Conservation (phyloP, 345 rosid genomes). For the Boechera retrofracta region DNA sequence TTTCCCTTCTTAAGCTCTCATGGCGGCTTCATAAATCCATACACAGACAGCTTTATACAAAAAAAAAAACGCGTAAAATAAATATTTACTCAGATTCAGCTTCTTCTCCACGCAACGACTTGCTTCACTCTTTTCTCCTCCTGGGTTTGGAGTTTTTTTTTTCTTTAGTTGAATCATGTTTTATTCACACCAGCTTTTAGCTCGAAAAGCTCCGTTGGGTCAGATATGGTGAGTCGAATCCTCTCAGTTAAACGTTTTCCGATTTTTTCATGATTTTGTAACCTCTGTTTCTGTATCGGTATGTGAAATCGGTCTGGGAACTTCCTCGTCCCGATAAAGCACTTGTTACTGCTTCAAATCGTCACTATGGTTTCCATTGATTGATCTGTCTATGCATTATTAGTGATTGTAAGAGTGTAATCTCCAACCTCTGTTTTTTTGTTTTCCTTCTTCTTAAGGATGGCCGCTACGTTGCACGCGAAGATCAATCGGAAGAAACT, state of each 20-base stretch:
- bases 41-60: not conserved
- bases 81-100: conserved; percentile 17
- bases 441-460: conserved; percentile 51
- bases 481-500: conserved; percentile 81
- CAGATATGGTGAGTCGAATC: conserved; percentile 74
- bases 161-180: conserved; percentile 57
- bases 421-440: conserved; percentile 28
- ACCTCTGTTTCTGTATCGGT: conserved; percentile 9
- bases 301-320: not conserved
- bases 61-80: not conserved
- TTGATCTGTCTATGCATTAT: not conserved
- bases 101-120: conserved; percentile 2
- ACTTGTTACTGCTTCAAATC: conserved; percentile 13
- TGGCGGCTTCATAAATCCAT: conserved; percentile 31
- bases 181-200: conserved; percentile 92
- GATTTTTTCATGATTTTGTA: conserved; percentile 4
- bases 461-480: conserved; percentile 89
- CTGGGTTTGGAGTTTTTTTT: conserved; percentile 17
- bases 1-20: conserved; percentile 25
- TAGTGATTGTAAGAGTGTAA: not conserved
- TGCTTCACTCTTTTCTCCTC: conserved; percentile 26
- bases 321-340: conserved; percentile 31
- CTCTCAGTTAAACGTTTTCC: not conserved
- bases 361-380: not conserved
- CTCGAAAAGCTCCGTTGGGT: conserved; percentile 96